Conservation (phyloP, 2,329 filamentous ascomycete genomes). For the Zymoseptoria crescenta region DNA sequence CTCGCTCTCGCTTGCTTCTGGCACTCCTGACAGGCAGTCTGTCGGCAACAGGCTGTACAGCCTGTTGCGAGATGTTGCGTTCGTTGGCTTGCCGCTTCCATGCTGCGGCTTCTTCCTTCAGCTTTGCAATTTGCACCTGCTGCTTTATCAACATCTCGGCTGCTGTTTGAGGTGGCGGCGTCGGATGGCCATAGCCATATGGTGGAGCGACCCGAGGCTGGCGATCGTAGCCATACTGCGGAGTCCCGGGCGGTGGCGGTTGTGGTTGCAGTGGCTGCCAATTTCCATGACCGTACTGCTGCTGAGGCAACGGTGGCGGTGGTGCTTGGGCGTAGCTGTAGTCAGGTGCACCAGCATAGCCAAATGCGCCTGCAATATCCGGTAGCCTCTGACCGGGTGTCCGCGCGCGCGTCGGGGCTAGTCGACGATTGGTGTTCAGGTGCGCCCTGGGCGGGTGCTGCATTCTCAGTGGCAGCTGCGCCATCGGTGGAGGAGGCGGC, state of each 20-base stretch:
- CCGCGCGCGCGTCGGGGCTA: too few species aligned
- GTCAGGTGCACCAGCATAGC: not conserved
- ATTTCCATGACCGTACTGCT: not conserved
- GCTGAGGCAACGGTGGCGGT: not conserved
- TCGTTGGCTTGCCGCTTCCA: not conserved
- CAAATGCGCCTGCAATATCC: too few species aligned
- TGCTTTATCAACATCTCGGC: not conserved
- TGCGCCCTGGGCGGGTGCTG: not conserved
- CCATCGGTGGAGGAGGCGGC: not conserved
- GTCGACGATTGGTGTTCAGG: not conserved
- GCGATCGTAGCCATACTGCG: not conserved
- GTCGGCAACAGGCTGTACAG: not conserved
- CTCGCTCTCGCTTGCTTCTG: not conserved
- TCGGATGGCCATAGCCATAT: not conserved
- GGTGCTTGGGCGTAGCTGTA: not conserved
- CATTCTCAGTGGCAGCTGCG: not conserved
- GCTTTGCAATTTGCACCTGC: not conserved
- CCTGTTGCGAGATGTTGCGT: not conserved
- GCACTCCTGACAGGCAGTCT: not conserved
- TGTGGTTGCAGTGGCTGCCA: not conserved
- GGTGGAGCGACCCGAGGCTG: not conserved
- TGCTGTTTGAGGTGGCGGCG: not conserved
- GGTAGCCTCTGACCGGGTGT: too few species aligned
- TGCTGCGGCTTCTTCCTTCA: not conserved
- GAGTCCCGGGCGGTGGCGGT: not conserved